Evolutionary conservation across 2,329 filamentous ascomycete species (phyloP).

Genomic region (Penicillium crustosum): DNA sequence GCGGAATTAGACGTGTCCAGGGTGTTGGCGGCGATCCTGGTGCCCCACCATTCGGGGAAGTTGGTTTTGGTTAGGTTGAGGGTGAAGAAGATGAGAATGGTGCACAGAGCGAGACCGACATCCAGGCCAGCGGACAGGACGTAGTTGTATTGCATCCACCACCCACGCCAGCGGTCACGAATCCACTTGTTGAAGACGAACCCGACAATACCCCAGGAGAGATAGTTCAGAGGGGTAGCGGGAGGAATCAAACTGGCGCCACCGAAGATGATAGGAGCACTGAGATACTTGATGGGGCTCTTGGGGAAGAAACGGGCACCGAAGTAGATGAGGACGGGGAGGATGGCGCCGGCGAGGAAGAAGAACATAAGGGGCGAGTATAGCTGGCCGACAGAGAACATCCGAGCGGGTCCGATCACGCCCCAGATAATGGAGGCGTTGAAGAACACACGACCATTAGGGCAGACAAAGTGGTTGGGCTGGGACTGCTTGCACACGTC

Average conservation of each 20-base stretch:
- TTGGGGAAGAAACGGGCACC: slow-evolving; percentile 62
- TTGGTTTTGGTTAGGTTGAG: slow-evolving; percentile 59
- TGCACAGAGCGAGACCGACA: slow-evolving; percentile 64
- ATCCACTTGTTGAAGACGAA: slow-evolving; percentile 68
- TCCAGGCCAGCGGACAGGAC: slow-evolving; percentile 70
- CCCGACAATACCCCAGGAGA: slow-evolving; percentile 68
- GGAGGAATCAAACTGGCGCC: slow-evolving; percentile 65
- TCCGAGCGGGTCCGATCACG: slow-evolving; percentile 67
- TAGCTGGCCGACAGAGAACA: slow-evolving; percentile 64
- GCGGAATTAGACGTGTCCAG: slow-evolving; percentile 63
- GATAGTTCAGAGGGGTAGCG: slow-evolving; percentile 68
- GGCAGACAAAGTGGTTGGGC: slow-evolving; percentile 60
- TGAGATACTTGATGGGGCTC: slow-evolving; percentile 64
- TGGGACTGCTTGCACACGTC: slow-evolving; percentile 62
- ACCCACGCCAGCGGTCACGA: slow-evolving; percentile 63
- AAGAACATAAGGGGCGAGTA: slow-evolving; percentile 68
- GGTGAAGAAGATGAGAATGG: slow-evolving; percentile 69
- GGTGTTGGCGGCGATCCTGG: slow-evolving; percentile 57
- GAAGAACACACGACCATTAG: slow-evolving; percentile 62
- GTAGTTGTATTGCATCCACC: slow-evolving; percentile 80
- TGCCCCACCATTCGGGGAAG: slow-evolving; percentile 69
- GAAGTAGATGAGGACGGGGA: slow-evolving; percentile 63
- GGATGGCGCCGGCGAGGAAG: slow-evolving; percentile 65
- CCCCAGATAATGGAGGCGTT: slow-evolving; percentile 73
- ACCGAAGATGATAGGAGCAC: slow-evolving; percentile 67